These are phyloP conservation scores for Pestalotiopsis sp. DNA, from an alignment of 2,329 filamentous ascomycete genomes.

Conservation along the genomic window DNA sequence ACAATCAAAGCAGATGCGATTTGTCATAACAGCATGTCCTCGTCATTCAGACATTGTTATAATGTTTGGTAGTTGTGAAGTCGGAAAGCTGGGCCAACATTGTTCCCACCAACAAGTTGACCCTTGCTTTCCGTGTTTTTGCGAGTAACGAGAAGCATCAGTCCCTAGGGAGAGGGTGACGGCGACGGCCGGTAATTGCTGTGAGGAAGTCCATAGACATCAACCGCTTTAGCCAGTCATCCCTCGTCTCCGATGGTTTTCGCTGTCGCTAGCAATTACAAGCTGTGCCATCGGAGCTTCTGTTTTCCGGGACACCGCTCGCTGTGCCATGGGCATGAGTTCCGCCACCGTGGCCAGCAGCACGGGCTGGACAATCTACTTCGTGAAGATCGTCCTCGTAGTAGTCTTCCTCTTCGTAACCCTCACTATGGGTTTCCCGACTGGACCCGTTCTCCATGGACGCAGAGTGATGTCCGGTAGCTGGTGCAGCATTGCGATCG, in stretches of 20 bases:
- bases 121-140: neutral
- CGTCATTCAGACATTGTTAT: neutral
- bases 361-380: conserved; percentile 25
- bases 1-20: neutral
- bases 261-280: neutral
- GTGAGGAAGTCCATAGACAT: no score
- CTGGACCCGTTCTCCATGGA: conserved; percentile 17
- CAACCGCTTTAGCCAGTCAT: no score
- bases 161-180: neutral
- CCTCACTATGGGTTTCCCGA: conserved; percentile 35
- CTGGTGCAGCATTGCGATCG: conserved; percentile 25
- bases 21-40: neutral
- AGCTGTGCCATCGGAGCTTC: neutral
- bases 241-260: no score
- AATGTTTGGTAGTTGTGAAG: neutral
- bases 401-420: conserved; percentile 41
- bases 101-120: conserved; percentile 14
- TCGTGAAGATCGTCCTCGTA: conserved; percentile 37
- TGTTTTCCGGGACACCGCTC: neutral
- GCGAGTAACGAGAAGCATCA: neutral
- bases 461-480: conserved; percentile 25
- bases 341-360: conserved; percentile 14
- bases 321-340: conserved; percentile 1
- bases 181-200: no score
- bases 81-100: conserved; percentile 3